Base-by-base conservation (phyloP, 1,139 yeast genomes). In the Saccharomyces uvarum region DNA sequence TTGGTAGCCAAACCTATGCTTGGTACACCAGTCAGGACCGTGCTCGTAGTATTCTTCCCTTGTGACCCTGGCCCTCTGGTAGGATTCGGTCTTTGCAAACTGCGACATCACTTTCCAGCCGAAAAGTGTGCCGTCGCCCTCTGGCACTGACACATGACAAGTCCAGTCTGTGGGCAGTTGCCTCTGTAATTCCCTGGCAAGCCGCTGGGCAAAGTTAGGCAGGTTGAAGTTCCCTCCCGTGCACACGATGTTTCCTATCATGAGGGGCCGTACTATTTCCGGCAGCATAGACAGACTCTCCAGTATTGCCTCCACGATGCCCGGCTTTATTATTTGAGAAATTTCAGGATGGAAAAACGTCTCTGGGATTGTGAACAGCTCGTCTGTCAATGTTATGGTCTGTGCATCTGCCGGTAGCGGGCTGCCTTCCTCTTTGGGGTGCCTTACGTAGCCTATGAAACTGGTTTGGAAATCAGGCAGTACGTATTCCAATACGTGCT, bases 401-500 rank as follows among this genome's bases (percentile, higher is more conserved):
- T 90, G 97, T 4, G 82, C 75, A 53, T 83, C 88, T 24, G 71
- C 73, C 7, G 74, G 70, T 38, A 70, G 65, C 21, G 44, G 44
- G 13, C 24, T 19, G 13, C 19, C 19, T 21, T 64, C 64, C 42
- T 66, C 65, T 13, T 70, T 63, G 41, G 74, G 72, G n/a, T 76
- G 72, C 51, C 76, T 60, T 19, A 84, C 80, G 69, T 81, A 83
- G 1, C 95, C 93, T 28, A 83, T 76, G 51, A 85, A 78, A 7
- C 89, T 84, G 19, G 90, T 86, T 63, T 86, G 87, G 69, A 86
- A 87, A 68, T 90, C 96, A 0, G 99, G 99, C 51, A 91, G 74
- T 1, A 88, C 84, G 65, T 89, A 91, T 59, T 85, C 89, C 56
- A 86, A 75, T 4, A 76, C 68, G 19, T 71, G 69, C 24, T 64